phyloP scores from a whole-genome alignment of 2,329 filamentous ascomycete genomes.

The Fusarium pseudonygamai region DNA sequence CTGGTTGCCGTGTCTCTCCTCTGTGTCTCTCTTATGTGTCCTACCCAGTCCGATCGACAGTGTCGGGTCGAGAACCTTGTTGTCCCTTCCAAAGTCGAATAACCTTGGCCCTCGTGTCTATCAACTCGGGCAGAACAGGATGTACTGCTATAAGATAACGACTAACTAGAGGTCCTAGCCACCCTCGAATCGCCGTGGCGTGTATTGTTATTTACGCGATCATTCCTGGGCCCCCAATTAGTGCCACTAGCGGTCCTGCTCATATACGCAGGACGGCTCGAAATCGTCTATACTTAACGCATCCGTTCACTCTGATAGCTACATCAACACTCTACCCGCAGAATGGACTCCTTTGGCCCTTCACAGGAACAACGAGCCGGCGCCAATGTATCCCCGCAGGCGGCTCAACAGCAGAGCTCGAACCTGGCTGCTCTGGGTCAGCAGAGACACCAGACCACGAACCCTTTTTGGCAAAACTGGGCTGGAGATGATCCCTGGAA shows the following conservation, averaged over 20 bases:
- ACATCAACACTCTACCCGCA: background rate
- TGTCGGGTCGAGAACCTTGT: background rate
- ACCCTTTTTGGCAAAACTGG: slow-evolving; percentile 18
- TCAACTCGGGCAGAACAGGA: background rate
- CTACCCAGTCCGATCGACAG: background rate
- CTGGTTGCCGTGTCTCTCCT: background rate
- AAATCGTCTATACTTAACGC: background rate
- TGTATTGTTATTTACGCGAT: background rate
- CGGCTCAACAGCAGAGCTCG: slow-evolving; percentile 17
- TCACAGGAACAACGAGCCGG: background rate
- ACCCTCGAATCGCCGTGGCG: background rate
- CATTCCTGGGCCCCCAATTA: background rate
- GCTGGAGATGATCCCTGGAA: slow-evolving; percentile 56
- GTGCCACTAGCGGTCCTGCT: background rate
- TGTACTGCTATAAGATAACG: background rate
- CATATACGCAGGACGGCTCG: background rate
- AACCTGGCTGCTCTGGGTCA: slow-evolving; percentile 12
- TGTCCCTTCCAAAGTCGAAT: background rate
- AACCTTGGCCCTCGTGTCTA: background rate
- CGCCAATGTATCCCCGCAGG: slow-evolving; percentile 3
- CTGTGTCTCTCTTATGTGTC: background rate
- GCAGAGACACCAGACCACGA: slow-evolving; percentile 4
- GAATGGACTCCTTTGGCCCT: slow-evolving; percentile 22
- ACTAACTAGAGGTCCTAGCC: slow-evolving; percentile 5
- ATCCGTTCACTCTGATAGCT: background rate